Evolutionary conservation across 2,329 filamentous ascomycete species (phyloP).

Genomic region (Exophiala sp.): DNA sequence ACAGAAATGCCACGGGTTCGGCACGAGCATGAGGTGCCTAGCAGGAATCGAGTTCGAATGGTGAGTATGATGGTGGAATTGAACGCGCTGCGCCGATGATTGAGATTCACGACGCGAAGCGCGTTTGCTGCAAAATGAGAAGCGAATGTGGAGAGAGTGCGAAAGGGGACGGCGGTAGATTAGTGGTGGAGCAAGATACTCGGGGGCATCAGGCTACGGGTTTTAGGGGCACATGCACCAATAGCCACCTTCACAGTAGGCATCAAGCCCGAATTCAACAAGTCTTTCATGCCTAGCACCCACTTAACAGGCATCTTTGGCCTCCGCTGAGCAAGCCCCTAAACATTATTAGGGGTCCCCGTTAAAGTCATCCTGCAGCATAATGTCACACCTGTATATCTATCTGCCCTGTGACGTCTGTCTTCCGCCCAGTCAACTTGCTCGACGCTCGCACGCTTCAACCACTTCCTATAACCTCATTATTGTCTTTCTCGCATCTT

Average conservation of each 20-base stretch:
- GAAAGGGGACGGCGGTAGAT: not conserved
- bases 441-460: constrained; percentile 8
- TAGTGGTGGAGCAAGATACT: not conserved
- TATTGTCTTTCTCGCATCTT: not conserved
- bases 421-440: constrained; percentile 11
- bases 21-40: too few species aligned
- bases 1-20: not conserved
- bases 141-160: not conserved
- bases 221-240: too few species aligned
- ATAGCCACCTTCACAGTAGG: not conserved
- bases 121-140: not conserved
- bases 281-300: too few species aligned
- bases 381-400: too few species aligned
- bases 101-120: not conserved
- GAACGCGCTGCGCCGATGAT: not conserved
- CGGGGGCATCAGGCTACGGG: not conserved
- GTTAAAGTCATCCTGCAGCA: not conserved
- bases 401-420: constrained; percentile 1
- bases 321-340: too few species aligned
- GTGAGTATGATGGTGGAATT: not conserved
- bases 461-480: not conserved
- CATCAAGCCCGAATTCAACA: too few species aligned
- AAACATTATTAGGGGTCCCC: not conserved
- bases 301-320: too few species aligned
- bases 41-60: too few species aligned